phyloP scores from a whole-genome alignment of 2,329 filamentous ascomycete species.

The Hypomyces rosellus region DNA sequence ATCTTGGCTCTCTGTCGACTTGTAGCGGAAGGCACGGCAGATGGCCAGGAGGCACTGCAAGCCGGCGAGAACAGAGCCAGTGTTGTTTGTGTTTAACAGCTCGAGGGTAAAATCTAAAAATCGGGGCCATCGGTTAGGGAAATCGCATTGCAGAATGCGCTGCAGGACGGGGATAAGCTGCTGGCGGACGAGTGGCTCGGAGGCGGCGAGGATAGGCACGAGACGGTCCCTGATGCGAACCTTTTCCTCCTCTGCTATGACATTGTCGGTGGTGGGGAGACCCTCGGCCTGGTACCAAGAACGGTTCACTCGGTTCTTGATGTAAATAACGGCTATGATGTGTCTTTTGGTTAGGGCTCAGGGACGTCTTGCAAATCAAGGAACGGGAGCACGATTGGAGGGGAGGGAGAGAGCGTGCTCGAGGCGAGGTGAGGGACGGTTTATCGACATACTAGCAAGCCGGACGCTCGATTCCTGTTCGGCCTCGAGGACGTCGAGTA shows the following conservation, averaged over 20 bases:
- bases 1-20: conserved; percentile 67
- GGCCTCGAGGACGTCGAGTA: conserved; percentile 82
- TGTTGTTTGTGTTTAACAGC: conserved; percentile 79
- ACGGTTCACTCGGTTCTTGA: conserved; percentile 94
- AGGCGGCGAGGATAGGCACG: conserved; percentile 79
- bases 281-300: conserved; percentile 81
- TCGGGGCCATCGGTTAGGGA: conserved; percentile 86
- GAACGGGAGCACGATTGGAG: neutral
- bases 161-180: conserved; percentile 92
- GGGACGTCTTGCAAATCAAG: neutral
- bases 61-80: conserved; percentile 82
- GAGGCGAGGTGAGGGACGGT: conserved; percentile 13
- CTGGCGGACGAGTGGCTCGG: conserved; percentile 74
- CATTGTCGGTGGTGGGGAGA: conserved; percentile 56
- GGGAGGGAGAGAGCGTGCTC: neutral
- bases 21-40: conserved; percentile 93
- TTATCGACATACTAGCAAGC: conserved; percentile 67
- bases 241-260: conserved; percentile 87
- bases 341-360: conserved; percentile 11
- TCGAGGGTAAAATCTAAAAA: conserved; percentile 91
- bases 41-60: conserved; percentile 91
- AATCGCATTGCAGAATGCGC: conserved; percentile 93
- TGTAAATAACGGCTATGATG: conserved; percentile 78
- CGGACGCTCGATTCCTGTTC: conserved; percentile 82
- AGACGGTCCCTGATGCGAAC: conserved; percentile 78